phyloP scores from a whole-genome alignment of 1,284 basidiomycete genomes.

The Ustilago bromivora region DNA sequence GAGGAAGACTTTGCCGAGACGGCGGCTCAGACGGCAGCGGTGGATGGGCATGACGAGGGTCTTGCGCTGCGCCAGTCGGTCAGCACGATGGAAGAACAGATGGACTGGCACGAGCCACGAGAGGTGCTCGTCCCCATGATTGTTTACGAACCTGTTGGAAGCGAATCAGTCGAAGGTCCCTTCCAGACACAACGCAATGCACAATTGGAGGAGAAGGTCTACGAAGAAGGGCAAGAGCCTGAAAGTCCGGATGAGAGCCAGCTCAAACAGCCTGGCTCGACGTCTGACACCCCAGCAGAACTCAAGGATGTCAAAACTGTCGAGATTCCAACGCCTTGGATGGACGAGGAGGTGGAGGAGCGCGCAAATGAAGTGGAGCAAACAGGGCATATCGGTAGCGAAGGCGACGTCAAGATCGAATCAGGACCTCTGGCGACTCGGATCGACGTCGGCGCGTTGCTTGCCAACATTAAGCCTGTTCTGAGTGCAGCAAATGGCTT shows the following conservation, averaged over 20 bases:
- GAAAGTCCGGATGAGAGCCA: slow-evolving; percentile 23
- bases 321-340: slow-evolving; percentile 31
- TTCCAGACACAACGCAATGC: slow-evolving; percentile 35
- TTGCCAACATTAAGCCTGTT: slow-evolving; percentile 20
- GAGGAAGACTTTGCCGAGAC: slow-evolving; percentile 18
- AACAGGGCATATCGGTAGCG: neutral
- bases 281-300: slow-evolving; percentile 22
- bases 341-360: slow-evolving; percentile 2
- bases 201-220: slow-evolving; percentile 2
- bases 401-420: neutral
- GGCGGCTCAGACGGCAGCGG: slow-evolving; percentile 2
- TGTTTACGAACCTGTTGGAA: slow-evolving; percentile 15
- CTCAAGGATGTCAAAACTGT: neutral
- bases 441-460: slow-evolving; percentile 21
- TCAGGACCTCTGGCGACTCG: neutral
- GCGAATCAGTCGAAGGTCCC: slow-evolving; percentile 46
- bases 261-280: slow-evolving; percentile 22
- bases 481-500: slow-evolving; percentile 2
- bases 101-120: slow-evolving; percentile 49
- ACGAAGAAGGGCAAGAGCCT: slow-evolving; percentile 20
- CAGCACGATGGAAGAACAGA: slow-evolving; percentile 57
- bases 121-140: slow-evolving; percentile 6
- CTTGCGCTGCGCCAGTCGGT: slow-evolving; percentile 50
- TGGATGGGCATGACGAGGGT: slow-evolving; percentile 52
- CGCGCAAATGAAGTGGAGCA: neutral